phyloP scores from a whole-genome alignment of 2,329 filamentous ascomycete species.

The Cercospora zeae-maydis region DNA sequence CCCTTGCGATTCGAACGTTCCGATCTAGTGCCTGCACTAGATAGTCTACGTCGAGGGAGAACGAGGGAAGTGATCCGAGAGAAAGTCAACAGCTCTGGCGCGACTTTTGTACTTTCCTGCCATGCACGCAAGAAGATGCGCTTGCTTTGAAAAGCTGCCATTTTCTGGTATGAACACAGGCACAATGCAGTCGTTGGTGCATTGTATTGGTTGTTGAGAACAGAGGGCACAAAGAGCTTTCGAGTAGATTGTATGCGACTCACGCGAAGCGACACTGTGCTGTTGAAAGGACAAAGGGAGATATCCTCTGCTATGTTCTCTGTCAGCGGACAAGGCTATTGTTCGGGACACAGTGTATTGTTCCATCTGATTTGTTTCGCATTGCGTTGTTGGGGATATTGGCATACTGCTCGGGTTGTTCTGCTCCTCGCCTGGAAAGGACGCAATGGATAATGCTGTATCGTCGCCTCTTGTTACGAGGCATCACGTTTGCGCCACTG shows the following conservation, averaged over 20 bases:
- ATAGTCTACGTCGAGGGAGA: background rate
- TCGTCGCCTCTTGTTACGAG: no score
- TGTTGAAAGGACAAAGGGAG: background rate
- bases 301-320: background rate
- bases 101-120: background rate
- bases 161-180: background rate
- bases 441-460: no score
- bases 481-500: no score
- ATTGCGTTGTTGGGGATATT: no score
- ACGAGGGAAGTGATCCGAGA: background rate
- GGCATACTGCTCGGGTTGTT: no score
- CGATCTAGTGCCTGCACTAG: background rate
- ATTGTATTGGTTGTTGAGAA: background rate
- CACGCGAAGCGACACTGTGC: no score
- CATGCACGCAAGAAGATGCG: background rate
- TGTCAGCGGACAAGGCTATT: background rate
- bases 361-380: no score
- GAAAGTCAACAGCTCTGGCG: background rate
- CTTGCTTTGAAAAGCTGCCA: background rate
- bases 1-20: background rate
- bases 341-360: background rate
- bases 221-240: background rate
- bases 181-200: background rate
- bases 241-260: background rate
- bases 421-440: no score